Evolutionary conservation across 2,329 filamentous ascomycete genomes (phyloP).

Genomic region (Pseudopyrenochaeta lycopersici): DNA sequence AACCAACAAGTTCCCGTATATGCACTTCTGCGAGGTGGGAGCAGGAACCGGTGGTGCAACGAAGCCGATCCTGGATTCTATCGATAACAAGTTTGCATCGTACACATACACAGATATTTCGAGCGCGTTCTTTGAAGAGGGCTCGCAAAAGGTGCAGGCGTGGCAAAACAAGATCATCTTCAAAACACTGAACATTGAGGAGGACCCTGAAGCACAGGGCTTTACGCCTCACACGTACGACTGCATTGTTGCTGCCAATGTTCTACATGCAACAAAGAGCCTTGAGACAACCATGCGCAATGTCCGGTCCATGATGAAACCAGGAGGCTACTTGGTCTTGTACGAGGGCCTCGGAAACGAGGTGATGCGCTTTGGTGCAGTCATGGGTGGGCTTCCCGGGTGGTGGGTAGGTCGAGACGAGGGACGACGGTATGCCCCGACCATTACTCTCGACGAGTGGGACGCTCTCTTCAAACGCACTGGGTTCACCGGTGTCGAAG

Average conservation of each 20-base stretch:
- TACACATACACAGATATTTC: slow-evolving; percentile 5
- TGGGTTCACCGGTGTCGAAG: slow-evolving; percentile 15
- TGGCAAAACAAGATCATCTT: neutral
- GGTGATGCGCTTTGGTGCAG: slow-evolving; percentile 13
- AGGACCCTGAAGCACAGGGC: slow-evolving; percentile 14
- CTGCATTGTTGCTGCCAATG: slow-evolving; percentile 23
- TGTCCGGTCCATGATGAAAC: slow-evolving; percentile 29
- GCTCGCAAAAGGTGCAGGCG: neutral
- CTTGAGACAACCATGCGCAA: slow-evolving; percentile 19
- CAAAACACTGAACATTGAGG: slow-evolving; percentile 13
- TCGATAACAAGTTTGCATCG: neutral
- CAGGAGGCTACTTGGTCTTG: slow-evolving; percentile 56
- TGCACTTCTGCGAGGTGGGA: neutral
- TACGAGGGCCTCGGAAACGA: slow-evolving; percentile 21
- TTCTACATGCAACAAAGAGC: slow-evolving; percentile 19
- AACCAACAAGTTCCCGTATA: too few relatives aligned
- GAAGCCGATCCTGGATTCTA: neutral
- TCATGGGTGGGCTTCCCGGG: slow-evolving; percentile 49
- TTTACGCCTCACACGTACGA: slow-evolving; percentile 21
- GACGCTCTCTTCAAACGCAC: slow-evolving; percentile 5
- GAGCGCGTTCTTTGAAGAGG: neutral
- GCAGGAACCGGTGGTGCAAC: slow-evolving; percentile 1
- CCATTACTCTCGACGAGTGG: slow-evolving; percentile 22
- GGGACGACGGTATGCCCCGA: slow-evolving; percentile 6
- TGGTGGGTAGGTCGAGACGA: slow-evolving; percentile 48